These are phyloP conservation scores for Fomitiporia mediterranea DNA, from an alignment of 1,284 basidiomycete genomes.

Conservation along the genomic window DNA sequence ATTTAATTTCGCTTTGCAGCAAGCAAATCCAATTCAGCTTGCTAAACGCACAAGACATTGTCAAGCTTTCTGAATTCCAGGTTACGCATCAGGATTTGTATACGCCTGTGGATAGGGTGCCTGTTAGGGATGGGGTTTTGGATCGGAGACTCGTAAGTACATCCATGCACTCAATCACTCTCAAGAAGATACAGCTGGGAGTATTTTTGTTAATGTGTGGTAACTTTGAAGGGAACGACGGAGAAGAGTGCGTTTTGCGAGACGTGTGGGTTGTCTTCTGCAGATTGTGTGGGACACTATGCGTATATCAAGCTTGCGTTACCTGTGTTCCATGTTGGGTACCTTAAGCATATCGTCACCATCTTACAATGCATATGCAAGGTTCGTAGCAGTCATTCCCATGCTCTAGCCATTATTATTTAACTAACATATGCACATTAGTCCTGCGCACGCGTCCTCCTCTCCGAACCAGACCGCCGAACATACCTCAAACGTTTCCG, in stretches of 20 bases:
- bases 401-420: background rate
- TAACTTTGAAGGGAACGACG: slow-evolving; percentile 73
- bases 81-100: slow-evolving; percentile 90
- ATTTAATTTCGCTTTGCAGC: slow-evolving; percentile 38
- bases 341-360: slow-evolving; percentile 92
- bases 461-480: slow-evolving; percentile 86
- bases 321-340: slow-evolving; percentile 97
- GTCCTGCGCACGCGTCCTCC: slow-evolving; percentile 93
- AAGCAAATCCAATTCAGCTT: slow-evolving; percentile 94
- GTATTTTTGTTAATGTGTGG: too few relatives aligned
- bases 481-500: slow-evolving; percentile 87
- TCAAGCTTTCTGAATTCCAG: slow-evolving; percentile 91
- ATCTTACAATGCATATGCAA: slow-evolving; percentile 98
- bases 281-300: slow-evolving; percentile 97
- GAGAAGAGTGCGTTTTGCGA: slow-evolving; percentile 92
- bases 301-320: slow-evolving; percentile 96
- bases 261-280: slow-evolving; percentile 89
- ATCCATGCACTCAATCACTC: background rate
- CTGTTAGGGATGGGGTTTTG: slow-evolving; percentile 88
- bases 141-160: slow-evolving; percentile 79
- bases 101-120: slow-evolving; percentile 71
- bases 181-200: slow-evolving; percentile 14
- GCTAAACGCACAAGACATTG: slow-evolving; percentile 88
- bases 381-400: slow-evolving; percentile 54
- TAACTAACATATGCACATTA: slow-evolving; percentile 32